Conservation (phyloP, 345 rosid genomes). For the Boechera divaricarpa region DNA sequence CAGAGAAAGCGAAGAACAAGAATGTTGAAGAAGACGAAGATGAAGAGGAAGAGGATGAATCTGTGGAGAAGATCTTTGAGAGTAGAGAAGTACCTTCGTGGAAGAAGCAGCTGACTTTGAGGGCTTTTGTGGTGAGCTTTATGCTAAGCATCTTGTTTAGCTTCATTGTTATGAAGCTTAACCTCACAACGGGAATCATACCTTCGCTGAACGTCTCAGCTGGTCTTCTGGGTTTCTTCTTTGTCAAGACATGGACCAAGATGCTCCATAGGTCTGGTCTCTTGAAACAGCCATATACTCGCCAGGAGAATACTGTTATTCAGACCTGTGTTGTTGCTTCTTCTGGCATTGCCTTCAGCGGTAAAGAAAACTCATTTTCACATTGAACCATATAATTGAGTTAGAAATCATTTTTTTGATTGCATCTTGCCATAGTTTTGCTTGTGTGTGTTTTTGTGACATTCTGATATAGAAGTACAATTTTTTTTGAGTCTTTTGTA, state of each 20-base stretch:
- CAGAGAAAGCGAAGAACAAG: slow-evolving; percentile 38
- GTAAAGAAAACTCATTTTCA: slow-evolving; percentile 45
- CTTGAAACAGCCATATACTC: slow-evolving; percentile 65
- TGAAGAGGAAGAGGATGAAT: slow-evolving; percentile 35
- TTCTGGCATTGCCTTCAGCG: slow-evolving; percentile 81
- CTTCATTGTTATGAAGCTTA: slow-evolving; percentile 76
- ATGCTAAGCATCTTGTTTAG: slow-evolving; percentile 61
- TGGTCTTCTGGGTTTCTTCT: slow-evolving; percentile 73
- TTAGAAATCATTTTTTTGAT: not conserved
- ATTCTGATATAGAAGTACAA: slow-evolving; percentile 8
- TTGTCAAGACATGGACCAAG: slow-evolving; percentile 70
- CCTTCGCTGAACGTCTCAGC: slow-evolving; percentile 81
- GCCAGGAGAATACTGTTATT: slow-evolving; percentile 80
- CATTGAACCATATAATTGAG: not conserved
- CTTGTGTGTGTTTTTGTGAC: slow-evolving; percentile 25
- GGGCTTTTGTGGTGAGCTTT: slow-evolving; percentile 69
- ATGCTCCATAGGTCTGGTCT: slow-evolving; percentile 51
- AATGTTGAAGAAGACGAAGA: slow-evolving; percentile 30
- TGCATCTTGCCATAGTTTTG: not conserved
- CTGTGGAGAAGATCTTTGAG: slow-evolving; percentile 63
- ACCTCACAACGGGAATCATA: slow-evolving; percentile 74
- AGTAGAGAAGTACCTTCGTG: slow-evolving; percentile 60
- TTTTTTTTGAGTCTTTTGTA: slow-evolving; percentile 22
- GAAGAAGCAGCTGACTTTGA: slow-evolving; percentile 66
- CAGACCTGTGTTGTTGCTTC: slow-evolving; percentile 87